Conservation (phyloP, 352 stramenopile species). For the Phytophthora macrochlamydospora region DNA sequence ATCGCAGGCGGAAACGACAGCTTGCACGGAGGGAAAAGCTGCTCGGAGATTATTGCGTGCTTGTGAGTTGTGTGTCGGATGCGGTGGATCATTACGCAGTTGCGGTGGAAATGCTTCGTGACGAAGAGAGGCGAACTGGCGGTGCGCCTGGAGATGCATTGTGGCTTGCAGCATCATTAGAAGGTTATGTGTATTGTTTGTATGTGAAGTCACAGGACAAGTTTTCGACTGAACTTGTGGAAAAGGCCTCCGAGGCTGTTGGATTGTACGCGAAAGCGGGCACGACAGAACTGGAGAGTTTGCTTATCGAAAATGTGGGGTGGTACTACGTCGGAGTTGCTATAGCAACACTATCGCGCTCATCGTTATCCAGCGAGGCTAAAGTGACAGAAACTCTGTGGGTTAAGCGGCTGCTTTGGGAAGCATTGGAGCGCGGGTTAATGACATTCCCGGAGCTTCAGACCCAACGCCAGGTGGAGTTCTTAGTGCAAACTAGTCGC, state of each 20-base stretch:
- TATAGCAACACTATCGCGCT: slow-evolving; percentile 11
- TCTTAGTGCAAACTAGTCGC: slow-evolving; percentile 63
- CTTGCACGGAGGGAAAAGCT: slow-evolving; percentile 74
- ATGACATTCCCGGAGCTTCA: slow-evolving; percentile 55
- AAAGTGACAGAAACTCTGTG: slow-evolving; percentile 64
- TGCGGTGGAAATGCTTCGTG: slow-evolving; percentile 73
- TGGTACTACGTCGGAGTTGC: slow-evolving; percentile 76
- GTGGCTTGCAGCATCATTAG: slow-evolving; percentile 83
- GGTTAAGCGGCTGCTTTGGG: slow-evolving; percentile 74
- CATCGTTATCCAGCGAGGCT: slow-evolving; percentile 31
- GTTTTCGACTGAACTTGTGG: slow-evolving; percentile 75
- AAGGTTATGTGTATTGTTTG: slow-evolving; percentile 73
- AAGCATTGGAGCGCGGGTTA: slow-evolving; percentile 66
- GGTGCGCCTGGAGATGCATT: slow-evolving; percentile 55
- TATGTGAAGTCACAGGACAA: slow-evolving; percentile 55
- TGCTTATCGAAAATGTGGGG: slow-evolving; percentile 70
- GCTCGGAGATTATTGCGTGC: slow-evolving; percentile 78
- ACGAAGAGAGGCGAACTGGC: slow-evolving; percentile 75
- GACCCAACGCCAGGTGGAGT: slow-evolving; percentile 60
- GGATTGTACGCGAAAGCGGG: slow-evolving; percentile 69
- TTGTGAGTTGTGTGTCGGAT: slow-evolving; percentile 67
- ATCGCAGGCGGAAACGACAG: slow-evolving; percentile 51
- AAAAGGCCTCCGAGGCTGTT: slow-evolving; percentile 78
- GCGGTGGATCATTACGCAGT: slow-evolving; percentile 73
- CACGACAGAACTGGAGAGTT: slow-evolving; percentile 69